phyloP scores from a whole-genome alignment of 2,329 filamentous ascomycete genomes.

The Alternaria postmessia region DNA sequence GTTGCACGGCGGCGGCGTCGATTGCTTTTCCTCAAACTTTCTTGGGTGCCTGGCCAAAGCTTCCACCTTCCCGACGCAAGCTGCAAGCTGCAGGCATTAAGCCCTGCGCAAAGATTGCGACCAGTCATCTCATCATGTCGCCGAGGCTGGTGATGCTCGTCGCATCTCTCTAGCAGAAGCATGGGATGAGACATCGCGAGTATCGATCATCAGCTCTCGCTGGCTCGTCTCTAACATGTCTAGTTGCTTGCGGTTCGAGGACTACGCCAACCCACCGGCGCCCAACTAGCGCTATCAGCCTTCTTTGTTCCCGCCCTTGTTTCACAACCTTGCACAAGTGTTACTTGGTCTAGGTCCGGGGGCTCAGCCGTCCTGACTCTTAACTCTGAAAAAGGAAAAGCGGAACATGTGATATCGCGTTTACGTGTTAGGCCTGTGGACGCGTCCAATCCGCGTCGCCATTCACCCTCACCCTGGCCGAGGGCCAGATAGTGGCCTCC shows the following conservation, averaged over 20 bases:
- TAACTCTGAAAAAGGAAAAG: slow-evolving; percentile 30
- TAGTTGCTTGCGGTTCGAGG: slow-evolving; percentile 17
- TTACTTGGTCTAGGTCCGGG: slow-evolving; percentile 30
- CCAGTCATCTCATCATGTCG: slow-evolving; percentile 21
- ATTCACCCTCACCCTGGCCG: slow-evolving; percentile 34
- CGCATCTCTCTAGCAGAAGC: neutral
- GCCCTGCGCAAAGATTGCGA: slow-evolving; percentile 31
- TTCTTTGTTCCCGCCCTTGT: slow-evolving; percentile 35
- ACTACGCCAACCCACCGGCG: slow-evolving; percentile 5
- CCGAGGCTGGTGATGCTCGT: slow-evolving; percentile 15
- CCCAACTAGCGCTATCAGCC: slow-evolving; percentile 30
- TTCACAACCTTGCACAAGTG: slow-evolving; percentile 43
- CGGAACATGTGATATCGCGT: slow-evolving; percentile 50
- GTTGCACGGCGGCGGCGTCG: slow-evolving; percentile 34
- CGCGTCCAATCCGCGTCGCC: slow-evolving; percentile 49
- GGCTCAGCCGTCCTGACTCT: slow-evolving; percentile 39
- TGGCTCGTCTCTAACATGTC: slow-evolving; percentile 8
- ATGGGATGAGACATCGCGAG: neutral
- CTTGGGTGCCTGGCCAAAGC: slow-evolving; percentile 39
- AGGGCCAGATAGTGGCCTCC: slow-evolving; percentile 45
- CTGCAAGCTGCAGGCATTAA: slow-evolving; percentile 28
- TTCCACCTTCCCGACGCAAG: slow-evolving; percentile 24
- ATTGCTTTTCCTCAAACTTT: slow-evolving; percentile 34
- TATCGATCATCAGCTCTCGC: neutral
- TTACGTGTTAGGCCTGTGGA: slow-evolving; percentile 35